phyloP scores from a whole-genome alignment of 140 eudicot species.

The Senecio squalidus region DNA sequence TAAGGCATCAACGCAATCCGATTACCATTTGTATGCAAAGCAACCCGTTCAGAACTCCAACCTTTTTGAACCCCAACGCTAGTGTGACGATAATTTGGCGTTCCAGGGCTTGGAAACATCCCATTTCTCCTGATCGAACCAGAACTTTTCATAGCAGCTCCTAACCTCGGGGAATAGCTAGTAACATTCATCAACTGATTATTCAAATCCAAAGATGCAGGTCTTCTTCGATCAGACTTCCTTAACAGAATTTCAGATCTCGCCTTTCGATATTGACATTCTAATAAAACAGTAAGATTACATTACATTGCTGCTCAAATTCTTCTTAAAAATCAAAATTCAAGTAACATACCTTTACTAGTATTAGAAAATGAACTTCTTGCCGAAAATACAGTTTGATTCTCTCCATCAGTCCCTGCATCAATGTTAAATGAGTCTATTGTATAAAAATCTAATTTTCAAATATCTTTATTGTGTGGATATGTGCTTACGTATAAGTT shows the following conservation, averaged over 20 bases:
- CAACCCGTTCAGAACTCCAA: constrained; percentile 88
- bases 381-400: constrained; percentile 51
- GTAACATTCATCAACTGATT: constrained; percentile 28
- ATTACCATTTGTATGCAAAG: constrained; percentile 39
- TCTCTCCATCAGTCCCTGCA: constrained; percentile 57
- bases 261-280: constrained; percentile 59
- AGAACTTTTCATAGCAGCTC: constrained; percentile 39
- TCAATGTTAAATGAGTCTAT: no score
- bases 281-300: constrained; percentile 26
- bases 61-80: constrained; percentile 57
- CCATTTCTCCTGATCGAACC: constrained; percentile 29
- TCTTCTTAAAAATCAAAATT: constrained; percentile 2
- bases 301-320: constrained; percentile 9
- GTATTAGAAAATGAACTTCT: constrained; percentile 82
- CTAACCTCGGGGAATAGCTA: constrained; percentile 60
- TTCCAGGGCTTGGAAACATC: constrained; percentile 70
- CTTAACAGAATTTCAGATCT: constrained; percentile 50
- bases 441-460: no score
- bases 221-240: constrained; percentile 59
- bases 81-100: constrained; percentile 51
- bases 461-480: no score
- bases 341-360: constrained; percentile 51
- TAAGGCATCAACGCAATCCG: constrained; percentile 43
- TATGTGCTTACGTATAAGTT: no score
- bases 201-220: constrained; percentile 71